Percentiles rank a stretch among this genome's conserved stretches.
These are phyloP conservation scores for Capronia epimyces DNA, from an alignment of 2,329 filamentous ascomycete species.

Conservation along the genomic window DNA sequence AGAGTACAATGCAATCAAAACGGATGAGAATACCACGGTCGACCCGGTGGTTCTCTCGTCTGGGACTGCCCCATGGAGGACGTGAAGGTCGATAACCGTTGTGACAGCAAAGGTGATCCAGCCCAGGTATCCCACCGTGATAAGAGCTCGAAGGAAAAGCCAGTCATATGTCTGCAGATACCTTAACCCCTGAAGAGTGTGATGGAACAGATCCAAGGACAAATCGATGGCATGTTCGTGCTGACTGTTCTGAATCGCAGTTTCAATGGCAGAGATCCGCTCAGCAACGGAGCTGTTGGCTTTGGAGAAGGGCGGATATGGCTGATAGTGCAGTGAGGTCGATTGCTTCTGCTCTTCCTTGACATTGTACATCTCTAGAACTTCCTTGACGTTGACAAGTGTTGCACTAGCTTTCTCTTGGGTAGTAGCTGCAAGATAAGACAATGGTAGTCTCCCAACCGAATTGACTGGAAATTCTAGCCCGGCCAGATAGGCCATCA, in stretches of 20 bases:
- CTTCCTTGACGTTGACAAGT: slow-evolving; percentile 75
- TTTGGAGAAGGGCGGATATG: slow-evolving; percentile 65
- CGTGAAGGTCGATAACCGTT: slow-evolving; percentile 80
- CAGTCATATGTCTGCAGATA: slow-evolving; percentile 98
- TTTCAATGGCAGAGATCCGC: slow-evolving; percentile 62
- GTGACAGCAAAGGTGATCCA: slow-evolving; percentile 93
- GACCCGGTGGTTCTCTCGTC: slow-evolving; percentile 58
- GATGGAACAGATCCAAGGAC: slow-evolving; percentile 68
- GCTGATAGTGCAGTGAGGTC: slow-evolving; percentile 68
- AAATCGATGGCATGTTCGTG: slow-evolving; percentile 74
- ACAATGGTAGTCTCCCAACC: slow-evolving; percentile 82
- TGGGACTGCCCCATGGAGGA: slow-evolving; percentile 65
- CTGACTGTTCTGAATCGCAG: slow-evolving; percentile 59
- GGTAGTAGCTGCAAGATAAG: slow-evolving; percentile 67
- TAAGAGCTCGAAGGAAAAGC: slow-evolving; percentile 83
- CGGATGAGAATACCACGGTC: slow-evolving; percentile 64
- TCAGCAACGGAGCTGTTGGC: slow-evolving; percentile 58
- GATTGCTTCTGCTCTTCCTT: slow-evolving; percentile 81
- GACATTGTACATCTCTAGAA: slow-evolving; percentile 92
- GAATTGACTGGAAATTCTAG: slow-evolving; percentile 92
- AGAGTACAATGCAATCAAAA: slow-evolving; percentile 69
- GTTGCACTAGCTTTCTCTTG: slow-evolving; percentile 78
- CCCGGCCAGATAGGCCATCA: slow-evolving; percentile 90
- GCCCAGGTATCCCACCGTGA: slow-evolving; percentile 85
- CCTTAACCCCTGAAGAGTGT: slow-evolving; percentile 73